phyloP scores from a whole-genome alignment of 2,329 filamentous ascomycete genomes.

The Chrysoporthe deuterocubensis region DNA sequence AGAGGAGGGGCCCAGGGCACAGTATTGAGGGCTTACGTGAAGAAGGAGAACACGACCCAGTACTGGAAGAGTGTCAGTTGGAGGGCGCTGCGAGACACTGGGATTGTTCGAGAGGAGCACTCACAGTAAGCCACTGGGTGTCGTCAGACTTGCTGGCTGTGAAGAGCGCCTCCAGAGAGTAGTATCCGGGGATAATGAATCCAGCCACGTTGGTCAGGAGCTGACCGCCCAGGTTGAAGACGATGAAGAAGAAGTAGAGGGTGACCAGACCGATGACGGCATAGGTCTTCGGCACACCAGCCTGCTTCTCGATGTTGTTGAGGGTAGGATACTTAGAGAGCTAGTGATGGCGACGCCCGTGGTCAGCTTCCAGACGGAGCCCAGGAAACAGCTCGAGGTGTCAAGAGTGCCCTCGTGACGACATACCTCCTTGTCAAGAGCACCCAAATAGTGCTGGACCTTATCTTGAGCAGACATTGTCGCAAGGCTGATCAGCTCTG shows the following conservation, averaged over 20 bases:
- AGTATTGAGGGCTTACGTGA: conserved; percentile 59
- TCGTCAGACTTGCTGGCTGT: conserved; percentile 73
- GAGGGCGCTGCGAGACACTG: conserved; percentile 29
- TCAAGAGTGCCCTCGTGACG: conserved; percentile 17
- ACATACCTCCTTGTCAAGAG: conserved; percentile 82
- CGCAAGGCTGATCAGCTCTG: conserved; percentile 31
- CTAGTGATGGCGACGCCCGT: conserved; percentile 48
- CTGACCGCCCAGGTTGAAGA: conserved; percentile 90
- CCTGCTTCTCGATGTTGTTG: conserved; percentile 85
- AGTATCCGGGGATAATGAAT: conserved; percentile 83
- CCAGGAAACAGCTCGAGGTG: conserved; percentile 7
- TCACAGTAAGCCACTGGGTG: conserved; percentile 77
- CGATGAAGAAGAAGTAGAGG: conserved; percentile 88
- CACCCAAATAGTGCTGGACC: conserved; percentile 74
- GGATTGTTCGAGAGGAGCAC: conserved; percentile 36
- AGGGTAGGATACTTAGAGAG: conserved; percentile 84
- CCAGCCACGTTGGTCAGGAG: conserved; percentile 86
- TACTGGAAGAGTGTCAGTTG: conserved; percentile 60
- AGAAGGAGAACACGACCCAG: conserved; percentile 84
- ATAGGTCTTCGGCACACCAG: conserved; percentile 83
- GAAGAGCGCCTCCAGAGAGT: conserved; percentile 80
- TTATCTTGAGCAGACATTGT: conserved; percentile 78
- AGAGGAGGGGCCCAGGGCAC: neutral
- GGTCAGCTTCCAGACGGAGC: conserved; percentile 9
- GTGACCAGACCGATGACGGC: conserved; percentile 74